These are phyloP conservation scores for Vaccinium macrocarpon DNA, from an alignment of 148 eudicot genomes.

Conservation along the genomic window DNA sequence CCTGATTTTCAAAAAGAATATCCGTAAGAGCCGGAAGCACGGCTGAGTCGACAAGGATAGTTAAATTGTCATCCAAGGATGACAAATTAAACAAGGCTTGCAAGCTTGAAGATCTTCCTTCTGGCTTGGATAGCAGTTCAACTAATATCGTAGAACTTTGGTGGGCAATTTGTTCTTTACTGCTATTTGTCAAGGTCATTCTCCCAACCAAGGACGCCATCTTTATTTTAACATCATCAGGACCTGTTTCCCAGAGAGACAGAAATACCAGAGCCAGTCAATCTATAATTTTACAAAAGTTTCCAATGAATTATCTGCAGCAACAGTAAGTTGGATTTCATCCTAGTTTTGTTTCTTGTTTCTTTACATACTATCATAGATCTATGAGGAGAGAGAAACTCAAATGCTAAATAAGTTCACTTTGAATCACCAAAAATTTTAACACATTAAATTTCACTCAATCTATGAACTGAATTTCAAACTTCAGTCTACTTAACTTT, in stretches of 20 bases:
- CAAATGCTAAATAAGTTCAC: not conserved
- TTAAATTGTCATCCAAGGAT: conserved; percentile 55
- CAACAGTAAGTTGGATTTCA: not conserved
- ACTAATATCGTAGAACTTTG: conserved; percentile 49
- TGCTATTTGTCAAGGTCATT: conserved; percentile 54
- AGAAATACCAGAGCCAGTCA: not conserved
- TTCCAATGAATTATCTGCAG: not conserved
- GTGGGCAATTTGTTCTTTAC: conserved; percentile 57
- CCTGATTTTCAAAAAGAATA: conserved; percentile 41
- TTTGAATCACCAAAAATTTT: not conserved
- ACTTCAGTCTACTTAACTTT: not conserved
- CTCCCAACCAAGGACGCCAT: conserved; percentile 61
- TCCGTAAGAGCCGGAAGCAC: conserved; percentile 49
- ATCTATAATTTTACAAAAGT: not conserved
- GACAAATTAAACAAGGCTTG: conserved; percentile 53
- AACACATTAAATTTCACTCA: not conserved
- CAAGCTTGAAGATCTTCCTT: conserved; percentile 45
- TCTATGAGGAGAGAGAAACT: not conserved
- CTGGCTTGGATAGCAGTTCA: conserved; percentile 48
- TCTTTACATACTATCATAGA: not conserved
- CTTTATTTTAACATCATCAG: conserved; percentile 34
- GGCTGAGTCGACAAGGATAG: conserved; percentile 55
- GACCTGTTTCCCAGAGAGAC: conserved; percentile 35
- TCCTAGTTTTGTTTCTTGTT: not conserved
- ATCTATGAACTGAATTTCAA: too few relatives aligned